These are phyloP conservation scores for Sungouiozyma ichnusensis DNA, from an alignment of 805 yeast species.

Conservation along the genomic window DNA sequence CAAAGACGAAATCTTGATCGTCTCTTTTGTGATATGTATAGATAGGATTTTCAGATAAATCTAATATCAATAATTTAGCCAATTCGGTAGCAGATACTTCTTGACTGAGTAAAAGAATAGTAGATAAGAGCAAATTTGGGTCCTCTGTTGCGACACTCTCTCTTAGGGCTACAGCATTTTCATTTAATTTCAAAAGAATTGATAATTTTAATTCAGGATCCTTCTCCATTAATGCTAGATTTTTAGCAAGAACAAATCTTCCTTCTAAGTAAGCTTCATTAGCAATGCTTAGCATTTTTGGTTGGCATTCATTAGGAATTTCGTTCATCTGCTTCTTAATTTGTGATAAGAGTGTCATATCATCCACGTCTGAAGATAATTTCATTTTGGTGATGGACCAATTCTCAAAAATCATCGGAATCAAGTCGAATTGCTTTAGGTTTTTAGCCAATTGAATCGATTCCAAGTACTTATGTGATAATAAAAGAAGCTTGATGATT, in stretches of 20 bases:
- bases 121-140: constrained; percentile 42
- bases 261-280: constrained; percentile 47
- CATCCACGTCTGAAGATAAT: constrained; percentile 42
- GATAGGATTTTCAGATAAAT: constrained; percentile 28
- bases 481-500: constrained; percentile 46
- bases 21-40: constrained; percentile 26
- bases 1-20: constrained; percentile 35
- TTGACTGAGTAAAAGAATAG: constrained; percentile 39
- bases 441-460: constrained; percentile 52
- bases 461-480: constrained; percentile 48
- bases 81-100: constrained; percentile 56
- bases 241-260: constrained; percentile 53
- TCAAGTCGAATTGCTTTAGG: constrained; percentile 35
- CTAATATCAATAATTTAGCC: constrained; percentile 46
- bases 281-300: constrained; percentile 27
- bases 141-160: constrained; percentile 55
- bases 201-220: constrained; percentile 48
- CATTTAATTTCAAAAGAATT: constrained; percentile 59
- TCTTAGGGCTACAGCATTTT: constrained; percentile 54
- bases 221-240: constrained; percentile 57
- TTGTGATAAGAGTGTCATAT: constrained; percentile 43
- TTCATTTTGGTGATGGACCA: constrained; percentile 76
- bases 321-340: constrained; percentile 27
- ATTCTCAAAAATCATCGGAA: constrained; percentile 42
- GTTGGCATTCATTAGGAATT: constrained; percentile 26